Base-by-base conservation (phyloP, 768 basidiomycete genomes). In the Fomitopsis pulvina region DNA sequence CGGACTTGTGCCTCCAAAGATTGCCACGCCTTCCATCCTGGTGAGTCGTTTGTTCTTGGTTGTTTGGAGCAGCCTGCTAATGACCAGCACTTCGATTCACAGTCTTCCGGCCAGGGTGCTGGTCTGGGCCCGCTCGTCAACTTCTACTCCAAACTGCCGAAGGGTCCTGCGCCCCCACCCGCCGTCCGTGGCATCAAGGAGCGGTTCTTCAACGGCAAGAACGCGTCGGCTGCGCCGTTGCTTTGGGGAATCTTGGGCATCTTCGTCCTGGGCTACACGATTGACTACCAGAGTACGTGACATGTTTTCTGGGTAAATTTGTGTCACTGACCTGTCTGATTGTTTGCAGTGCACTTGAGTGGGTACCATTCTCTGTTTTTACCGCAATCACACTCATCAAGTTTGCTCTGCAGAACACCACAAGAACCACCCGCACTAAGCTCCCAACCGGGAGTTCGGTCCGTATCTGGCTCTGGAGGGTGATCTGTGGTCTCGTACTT, bases 131-230 rank as follows among this genome's bases (percentile, higher is more conserved):
- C 83, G 27, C 85, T 97, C 63, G 92, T 96, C 56, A 83, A 91
- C 58, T 97, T 96, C 71, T 98, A 98, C 76, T 92, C 89, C 52
- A 94, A 92, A 70, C 80, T 98, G 44, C 95, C 93, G 57, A 97
- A 97, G 68, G 94, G 94, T 41, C 73, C 80, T 34, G 79, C 82
- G 29, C 74, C 88, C 16, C 64, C 75, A 32, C 71, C 81, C 18
- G 71, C 76, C 47, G 70, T 70, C 48, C 69, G 63, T 51, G 89
- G 92, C 20, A 72, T 95, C 61, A 87, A 88, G 68, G 87, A 69
- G n/a, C 75, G 83, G 40, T 90, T 75, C 71, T 92, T 93, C 68
- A 81, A 77, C 57, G 93, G 91, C 55, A 81, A 82, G 70, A 95
- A 91, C 67, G 93, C 91, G 34, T 85, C 83, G 1, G 85, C 78